Percentiles rank a stretch among this genome's conserved stretches.
Conservation (phyloP, 2,329 filamentous ascomycete species). For the Cordyceps fumosorosea region DNA sequence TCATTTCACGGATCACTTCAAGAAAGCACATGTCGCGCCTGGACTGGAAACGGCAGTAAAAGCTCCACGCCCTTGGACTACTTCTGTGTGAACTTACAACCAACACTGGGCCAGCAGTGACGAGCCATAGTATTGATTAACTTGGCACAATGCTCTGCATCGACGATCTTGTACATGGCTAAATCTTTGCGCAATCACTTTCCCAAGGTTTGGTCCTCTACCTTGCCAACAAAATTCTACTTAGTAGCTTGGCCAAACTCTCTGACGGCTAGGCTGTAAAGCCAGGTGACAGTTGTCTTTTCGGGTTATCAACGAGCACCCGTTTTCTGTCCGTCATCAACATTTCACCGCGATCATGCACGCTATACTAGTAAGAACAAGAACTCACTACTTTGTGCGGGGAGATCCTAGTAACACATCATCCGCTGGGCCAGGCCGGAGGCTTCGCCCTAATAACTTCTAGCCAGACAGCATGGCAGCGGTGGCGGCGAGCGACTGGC, state of each 20-base stretch:
- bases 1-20: not conserved
- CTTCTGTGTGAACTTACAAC: not conserved
- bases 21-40: not conserved
- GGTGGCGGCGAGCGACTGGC: not conserved
- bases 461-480: not conserved
- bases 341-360: not conserved
- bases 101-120: not conserved
- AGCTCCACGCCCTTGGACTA: not conserved
- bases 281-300: not conserved
- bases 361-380: not conserved
- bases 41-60: not conserved
- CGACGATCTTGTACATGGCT: not conserved
- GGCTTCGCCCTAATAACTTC: not conserved
- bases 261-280: not conserved
- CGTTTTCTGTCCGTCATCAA: not conserved
- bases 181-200: not conserved
- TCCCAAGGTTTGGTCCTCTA: not conserved
- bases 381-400: not conserved
- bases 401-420: slow-evolving; percentile 11
- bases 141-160: not conserved
- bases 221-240: not conserved
- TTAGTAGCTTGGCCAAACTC: not conserved
- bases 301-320: not conserved
- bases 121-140: not conserved
- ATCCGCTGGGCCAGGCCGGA: not conserved